Conservation (phyloP, 768 basidiomycete genomes). For the Boletus tylopilopsis region DNA sequence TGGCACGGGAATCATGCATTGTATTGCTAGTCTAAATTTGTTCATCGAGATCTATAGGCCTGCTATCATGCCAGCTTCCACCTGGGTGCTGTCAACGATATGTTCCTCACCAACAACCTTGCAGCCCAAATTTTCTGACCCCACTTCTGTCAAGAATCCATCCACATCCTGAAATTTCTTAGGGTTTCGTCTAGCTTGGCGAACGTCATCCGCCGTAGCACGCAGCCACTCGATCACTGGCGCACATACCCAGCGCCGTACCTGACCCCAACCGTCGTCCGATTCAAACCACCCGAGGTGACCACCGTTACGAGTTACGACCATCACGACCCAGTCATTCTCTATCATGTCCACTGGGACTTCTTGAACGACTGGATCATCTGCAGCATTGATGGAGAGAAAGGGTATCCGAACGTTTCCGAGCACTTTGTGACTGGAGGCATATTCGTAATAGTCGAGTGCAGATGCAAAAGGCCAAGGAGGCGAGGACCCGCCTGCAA, state of each 20-base stretch:
- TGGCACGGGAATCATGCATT: slow-evolving; percentile 2
- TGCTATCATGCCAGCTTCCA: slow-evolving; percentile 53
- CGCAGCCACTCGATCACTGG: slow-evolving; percentile 73
- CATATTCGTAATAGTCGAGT: slow-evolving; percentile 45
- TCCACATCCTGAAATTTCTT: slow-evolving; percentile 45
- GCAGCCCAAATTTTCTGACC: slow-evolving; percentile 52
- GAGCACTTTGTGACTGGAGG: slow-evolving; percentile 60
- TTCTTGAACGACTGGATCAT: slow-evolving; percentile 71
- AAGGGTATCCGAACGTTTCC: slow-evolving; percentile 64
- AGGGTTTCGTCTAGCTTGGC: slow-evolving; percentile 32
- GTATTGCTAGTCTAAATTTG: slow-evolving; percentile 5
- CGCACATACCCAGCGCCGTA: slow-evolving; percentile 59
- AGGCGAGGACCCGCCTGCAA: slow-evolving; percentile 66
- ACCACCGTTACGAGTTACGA: slow-evolving; percentile 61
- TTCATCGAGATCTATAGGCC: slow-evolving; percentile 45
- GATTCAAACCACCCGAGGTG: slow-evolving; percentile 84
- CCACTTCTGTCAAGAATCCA: slow-evolving; percentile 61
- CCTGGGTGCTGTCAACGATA: slow-evolving; percentile 49
- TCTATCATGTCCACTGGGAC: slow-evolving; percentile 55
- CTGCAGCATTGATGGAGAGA: slow-evolving; percentile 68
- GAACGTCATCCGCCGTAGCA: slow-evolving; percentile 51
- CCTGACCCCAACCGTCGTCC: slow-evolving; percentile 31
- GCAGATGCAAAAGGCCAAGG: slow-evolving; percentile 46
- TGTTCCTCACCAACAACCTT: slow-evolving; percentile 53
- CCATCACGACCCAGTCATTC: slow-evolving; percentile 55